Evolutionary conservation across 257 asterid species (phyloP).

Genomic region (Nicotiana benthamiana): DNA sequence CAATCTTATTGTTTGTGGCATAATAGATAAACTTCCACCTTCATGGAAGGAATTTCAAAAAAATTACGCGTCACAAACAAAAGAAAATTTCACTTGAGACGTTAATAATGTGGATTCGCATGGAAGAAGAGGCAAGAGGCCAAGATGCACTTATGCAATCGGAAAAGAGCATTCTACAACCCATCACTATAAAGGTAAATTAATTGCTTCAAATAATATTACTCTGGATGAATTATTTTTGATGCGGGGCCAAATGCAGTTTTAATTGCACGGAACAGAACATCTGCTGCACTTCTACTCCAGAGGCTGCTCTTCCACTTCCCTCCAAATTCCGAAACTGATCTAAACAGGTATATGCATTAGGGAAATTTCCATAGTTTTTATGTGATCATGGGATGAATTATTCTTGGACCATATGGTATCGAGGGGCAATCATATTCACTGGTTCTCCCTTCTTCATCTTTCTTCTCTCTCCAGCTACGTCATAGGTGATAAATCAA

Average conservation of each 20-base stretch:
- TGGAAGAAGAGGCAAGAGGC: too few species aligned
- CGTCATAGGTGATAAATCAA: constrained; percentile 78
- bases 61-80: too few species aligned
- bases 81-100: too few species aligned
- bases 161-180: too few species aligned
- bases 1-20: too few species aligned
- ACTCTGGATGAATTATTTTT: too few species aligned
- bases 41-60: too few species aligned
- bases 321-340: constrained; percentile 73
- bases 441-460: neutral
- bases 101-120: too few species aligned
- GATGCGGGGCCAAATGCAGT: constrained; percentile 97
- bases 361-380: neutral
- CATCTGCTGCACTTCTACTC: constrained; percentile 47
- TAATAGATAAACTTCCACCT: too few species aligned
- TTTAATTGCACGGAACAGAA: constrained; percentile 73
- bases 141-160: too few species aligned
- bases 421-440: neutral
- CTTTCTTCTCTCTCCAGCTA: constrained; percentile 39
- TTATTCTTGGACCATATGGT: neutral
- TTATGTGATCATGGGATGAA: neutral
- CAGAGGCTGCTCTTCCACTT: constrained; percentile 69
- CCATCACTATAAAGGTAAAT: too few species aligned
- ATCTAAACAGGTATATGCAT: constrained; percentile 51
- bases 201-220: too few species aligned